Evolutionary conservation across 2,329 filamentous ascomycete genomes (phyloP).

Genomic region (Thyridium curvatum): DNA sequence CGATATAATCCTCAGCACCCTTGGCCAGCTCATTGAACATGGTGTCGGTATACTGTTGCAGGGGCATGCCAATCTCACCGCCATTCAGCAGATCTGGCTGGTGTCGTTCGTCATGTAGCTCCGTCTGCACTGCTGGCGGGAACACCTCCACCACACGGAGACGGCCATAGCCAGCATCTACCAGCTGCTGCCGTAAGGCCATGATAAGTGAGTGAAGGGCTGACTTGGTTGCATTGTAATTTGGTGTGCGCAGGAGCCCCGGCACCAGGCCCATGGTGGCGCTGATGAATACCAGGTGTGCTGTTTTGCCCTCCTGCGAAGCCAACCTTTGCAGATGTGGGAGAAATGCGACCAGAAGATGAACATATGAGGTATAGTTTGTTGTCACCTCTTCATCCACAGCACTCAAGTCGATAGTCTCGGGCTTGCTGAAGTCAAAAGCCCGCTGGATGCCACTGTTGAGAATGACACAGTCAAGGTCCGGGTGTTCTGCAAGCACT

Average conservation of each 20-base stretch:
- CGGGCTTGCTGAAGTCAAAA: slow-evolving; percentile 35
- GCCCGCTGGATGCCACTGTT: slow-evolving; percentile 42
- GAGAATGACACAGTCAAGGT: slow-evolving; percentile 43
- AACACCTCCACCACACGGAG: slow-evolving; percentile 35
- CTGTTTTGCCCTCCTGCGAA: neutral
- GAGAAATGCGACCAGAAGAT: slow-evolving; percentile 36
- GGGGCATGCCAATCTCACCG: slow-evolving; percentile 39
- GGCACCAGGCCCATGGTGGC: slow-evolving; percentile 29
- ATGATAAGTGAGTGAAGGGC: slow-evolving; percentile 38
- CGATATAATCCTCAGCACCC: slow-evolving; percentile 29
- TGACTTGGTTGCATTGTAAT: slow-evolving; percentile 42
- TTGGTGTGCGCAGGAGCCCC: slow-evolving; percentile 31
- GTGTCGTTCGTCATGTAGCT: slow-evolving; percentile 32
- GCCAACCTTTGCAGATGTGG: slow-evolving; percentile 27
- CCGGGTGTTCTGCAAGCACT: slow-evolving; percentile 28
- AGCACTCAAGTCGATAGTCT: slow-evolving; percentile 26
- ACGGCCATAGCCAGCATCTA: slow-evolving; percentile 21
- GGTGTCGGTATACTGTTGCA: slow-evolving; percentile 32
- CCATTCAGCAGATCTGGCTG: slow-evolving; percentile 35
- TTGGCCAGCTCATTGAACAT: slow-evolving; percentile 27
- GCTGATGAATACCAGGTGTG: slow-evolving; percentile 17
- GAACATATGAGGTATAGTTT: slow-evolving; percentile 37
- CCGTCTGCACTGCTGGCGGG: slow-evolving; percentile 32
- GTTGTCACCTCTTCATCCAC: slow-evolving; percentile 34
- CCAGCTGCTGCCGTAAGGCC: slow-evolving; percentile 37